Conservation (phyloP, 169 alveolate genomes). For the Besnoitia besnoiti region DNA sequence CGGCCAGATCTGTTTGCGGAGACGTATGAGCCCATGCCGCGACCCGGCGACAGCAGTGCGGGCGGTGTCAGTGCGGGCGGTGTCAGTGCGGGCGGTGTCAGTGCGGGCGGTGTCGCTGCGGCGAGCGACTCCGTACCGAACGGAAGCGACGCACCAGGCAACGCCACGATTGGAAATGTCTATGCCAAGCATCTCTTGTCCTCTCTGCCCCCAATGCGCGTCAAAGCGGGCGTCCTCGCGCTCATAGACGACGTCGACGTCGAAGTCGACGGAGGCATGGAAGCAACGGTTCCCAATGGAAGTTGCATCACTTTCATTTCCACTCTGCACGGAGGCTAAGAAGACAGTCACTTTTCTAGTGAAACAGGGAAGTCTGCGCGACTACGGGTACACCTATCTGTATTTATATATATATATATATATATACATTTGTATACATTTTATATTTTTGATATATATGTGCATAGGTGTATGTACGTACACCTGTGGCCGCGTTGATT, state of each 20-base stretch:
- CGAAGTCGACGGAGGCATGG: constrained; percentile 35
- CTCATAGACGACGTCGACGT: constrained; percentile 24
- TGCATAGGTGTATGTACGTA: too few species aligned
- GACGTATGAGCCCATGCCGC: constrained; percentile 13
- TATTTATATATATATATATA: neutral
- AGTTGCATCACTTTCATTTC: constrained; percentile 25
- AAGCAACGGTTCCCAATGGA: neutral
- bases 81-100: neutral
- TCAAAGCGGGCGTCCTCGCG: neutral
- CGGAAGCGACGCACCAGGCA: neutral
- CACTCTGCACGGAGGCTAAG: constrained; percentile 35
- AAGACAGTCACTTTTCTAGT: neutral
- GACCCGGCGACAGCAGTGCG: neutral
- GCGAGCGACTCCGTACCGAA: neutral
- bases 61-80: neutral
- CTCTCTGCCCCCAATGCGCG: neutral
- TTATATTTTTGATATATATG: neutral
- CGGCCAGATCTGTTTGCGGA: constrained; percentile 22
- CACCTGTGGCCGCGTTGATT: too few species aligned
- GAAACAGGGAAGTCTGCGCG: neutral
- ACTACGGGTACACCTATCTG: neutral
- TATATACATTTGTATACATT: neutral
- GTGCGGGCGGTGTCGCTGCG: too few species aligned
- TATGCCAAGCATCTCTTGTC: neutral
- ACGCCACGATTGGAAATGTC: neutral